Evolutionary conservation across 1,284 basidiomycete genomes (phyloP).

Genomic region (Cystobasidium slooffiae): DNA sequence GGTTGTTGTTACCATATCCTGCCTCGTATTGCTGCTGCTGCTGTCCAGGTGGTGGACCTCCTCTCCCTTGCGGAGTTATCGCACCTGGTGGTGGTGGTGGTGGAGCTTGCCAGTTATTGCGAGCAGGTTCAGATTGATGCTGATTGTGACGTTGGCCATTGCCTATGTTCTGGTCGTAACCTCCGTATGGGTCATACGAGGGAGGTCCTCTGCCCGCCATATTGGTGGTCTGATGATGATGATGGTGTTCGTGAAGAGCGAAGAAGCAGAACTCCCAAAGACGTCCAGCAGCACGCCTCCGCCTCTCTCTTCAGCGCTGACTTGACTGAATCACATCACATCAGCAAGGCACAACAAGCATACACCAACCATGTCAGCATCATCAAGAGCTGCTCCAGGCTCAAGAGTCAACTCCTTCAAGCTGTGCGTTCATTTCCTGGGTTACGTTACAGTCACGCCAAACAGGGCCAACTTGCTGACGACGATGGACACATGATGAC

Average conservation of each 20-base stretch:
- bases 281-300: not conserved
- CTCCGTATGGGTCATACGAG: slow-evolving; percentile 78
- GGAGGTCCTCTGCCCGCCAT: slow-evolving; percentile 4
- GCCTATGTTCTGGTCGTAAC: slow-evolving; percentile 64
- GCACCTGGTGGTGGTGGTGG: not conserved
- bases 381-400: slow-evolving; percentile 30
- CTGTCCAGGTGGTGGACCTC: slow-evolving; percentile 12
- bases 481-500: not conserved
- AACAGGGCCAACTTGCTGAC: slow-evolving; percentile 9
- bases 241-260: slow-evolving; percentile 29
- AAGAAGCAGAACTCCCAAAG: too few species aligned
- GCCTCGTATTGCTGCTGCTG: not conserved
- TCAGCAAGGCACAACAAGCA: not conserved
- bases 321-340: not conserved
- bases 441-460: not conserved
- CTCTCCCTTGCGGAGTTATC: not conserved
- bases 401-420: slow-evolving; percentile 44
- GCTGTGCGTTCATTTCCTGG: slow-evolving; percentile 22
- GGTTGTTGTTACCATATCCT: slow-evolving; percentile 3
- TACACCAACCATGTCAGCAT: slow-evolving; percentile 26
- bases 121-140: not conserved
- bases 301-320: slow-evolving; percentile 8
- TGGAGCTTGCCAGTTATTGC: slow-evolving; percentile 9
- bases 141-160: not conserved
- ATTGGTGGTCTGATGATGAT: slow-evolving; percentile 7